A percentile compares a stretch with the other conserved stretches of the same genome.
These are phyloP conservation scores for Hura crepitans DNA, from an alignment of 441 rosid species.

Conservation along the genomic window DNA sequence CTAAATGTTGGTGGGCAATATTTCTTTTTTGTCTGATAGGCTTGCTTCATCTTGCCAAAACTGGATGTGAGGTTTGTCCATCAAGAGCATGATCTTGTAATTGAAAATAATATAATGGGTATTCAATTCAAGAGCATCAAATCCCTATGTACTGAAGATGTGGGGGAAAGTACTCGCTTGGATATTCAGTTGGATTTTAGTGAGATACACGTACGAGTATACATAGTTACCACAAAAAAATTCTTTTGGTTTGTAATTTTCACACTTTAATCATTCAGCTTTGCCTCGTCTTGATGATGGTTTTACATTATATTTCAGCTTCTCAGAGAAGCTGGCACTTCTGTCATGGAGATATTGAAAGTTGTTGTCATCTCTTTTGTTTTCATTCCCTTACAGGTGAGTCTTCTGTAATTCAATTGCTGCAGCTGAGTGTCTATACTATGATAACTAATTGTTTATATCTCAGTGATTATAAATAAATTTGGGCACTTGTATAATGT, in stretches of 20 bases:
- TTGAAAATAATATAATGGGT: conserved; percentile 84
- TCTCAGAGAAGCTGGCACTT: conserved; percentile 73
- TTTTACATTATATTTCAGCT: conserved; percentile 59
- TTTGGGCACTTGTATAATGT: neutral
- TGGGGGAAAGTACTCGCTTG: conserved; percentile 9
- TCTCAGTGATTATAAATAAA: neutral
- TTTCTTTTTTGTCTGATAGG: conserved; percentile 44
- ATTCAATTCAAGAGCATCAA: conserved; percentile 69
- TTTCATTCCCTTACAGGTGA: conserved; percentile 79
- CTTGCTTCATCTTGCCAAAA: conserved; percentile 70
- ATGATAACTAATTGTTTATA: neutral
- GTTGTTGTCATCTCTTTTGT: conserved; percentile 68
- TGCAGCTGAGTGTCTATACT: conserved; percentile 17
- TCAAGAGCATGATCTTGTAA: conserved; percentile 54
- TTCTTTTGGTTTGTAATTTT: conserved; percentile 27
- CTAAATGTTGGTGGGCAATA: conserved; percentile 2
- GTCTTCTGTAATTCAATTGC: conserved; percentile 28
- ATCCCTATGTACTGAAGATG: conserved; percentile 56
- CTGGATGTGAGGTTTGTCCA: conserved; percentile 77
- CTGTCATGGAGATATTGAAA: conserved; percentile 87
- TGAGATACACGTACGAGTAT: conserved; percentile 83
- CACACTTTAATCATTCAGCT: conserved; percentile 18
- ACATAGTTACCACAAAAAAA: conserved; percentile 26
- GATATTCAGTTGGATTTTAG: conserved; percentile 26
- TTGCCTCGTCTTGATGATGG: conserved; percentile 21